Evolutionary conservation across 1,284 basidiomycete species (phyloP).

Genomic region (Amanita bisporigera): DNA sequence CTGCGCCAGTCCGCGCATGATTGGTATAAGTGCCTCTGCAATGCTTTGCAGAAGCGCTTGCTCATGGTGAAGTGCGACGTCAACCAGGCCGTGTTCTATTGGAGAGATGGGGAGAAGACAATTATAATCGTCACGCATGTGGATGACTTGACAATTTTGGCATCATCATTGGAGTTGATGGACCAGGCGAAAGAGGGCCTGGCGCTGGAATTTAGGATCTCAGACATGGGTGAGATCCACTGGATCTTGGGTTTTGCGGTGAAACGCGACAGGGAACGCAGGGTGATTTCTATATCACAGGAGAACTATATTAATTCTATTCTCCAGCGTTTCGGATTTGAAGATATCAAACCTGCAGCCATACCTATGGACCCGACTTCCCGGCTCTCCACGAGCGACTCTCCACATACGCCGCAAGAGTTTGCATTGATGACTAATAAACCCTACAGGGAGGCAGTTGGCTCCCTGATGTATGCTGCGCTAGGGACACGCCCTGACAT

Average conservation of each 20-base stretch:
- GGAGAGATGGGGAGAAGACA: neutral
- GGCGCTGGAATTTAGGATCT: neutral
- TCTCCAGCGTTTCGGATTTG: slow-evolving; percentile 9
- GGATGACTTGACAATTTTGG: neutral
- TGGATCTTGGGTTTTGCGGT: neutral
- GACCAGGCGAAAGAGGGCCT: neutral
- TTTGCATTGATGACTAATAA: no score
- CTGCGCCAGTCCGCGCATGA: neutral
- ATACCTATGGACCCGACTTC: no score
- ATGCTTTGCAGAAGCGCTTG: neutral
- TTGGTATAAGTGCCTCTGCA: neutral
- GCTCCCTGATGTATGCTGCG: no score
- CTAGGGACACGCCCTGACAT: no score
- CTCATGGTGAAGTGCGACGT: neutral
- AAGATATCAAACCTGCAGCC: neutral
- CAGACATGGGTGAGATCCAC: neutral
- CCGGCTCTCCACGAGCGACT: no score
- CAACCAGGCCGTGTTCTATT: neutral
- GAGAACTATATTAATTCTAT: slow-evolving; percentile 3
- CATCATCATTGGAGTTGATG: neutral
- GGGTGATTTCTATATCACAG: neutral
- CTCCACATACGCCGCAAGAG: no score
- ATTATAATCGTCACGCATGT: neutral
- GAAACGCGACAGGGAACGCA: neutral
- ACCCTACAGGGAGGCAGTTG: no score